Evolutionary conservation across 352 stramenopile genomes (phyloP), one percentile per base, ranked within the genome.

Genomic region (Globisporangium spinosum): DNA sequence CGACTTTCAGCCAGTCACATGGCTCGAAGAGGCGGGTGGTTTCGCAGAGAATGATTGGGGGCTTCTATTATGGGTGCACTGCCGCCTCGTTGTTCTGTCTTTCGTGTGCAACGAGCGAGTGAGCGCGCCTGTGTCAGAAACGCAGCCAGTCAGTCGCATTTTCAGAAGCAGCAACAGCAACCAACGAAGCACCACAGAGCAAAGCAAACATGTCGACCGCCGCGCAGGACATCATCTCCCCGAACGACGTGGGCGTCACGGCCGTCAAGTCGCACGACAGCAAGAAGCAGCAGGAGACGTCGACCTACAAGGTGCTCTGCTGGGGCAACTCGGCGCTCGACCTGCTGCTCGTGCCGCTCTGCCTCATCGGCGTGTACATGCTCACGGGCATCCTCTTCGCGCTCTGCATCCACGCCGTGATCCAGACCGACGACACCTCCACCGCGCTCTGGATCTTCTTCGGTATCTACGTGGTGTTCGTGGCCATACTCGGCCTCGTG

Each of bases 361-460:
- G 71, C 68, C 74, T 92, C 20, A 53, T 88, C 13, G 64, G 75
- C 32, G 76, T 91, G 27, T 94, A 92, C 69, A 61, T 67, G 56
- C 73, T 94, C 54, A 87, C 87, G 35, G 81, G 72, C 58, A 77
- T 80, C 22, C 77, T 92, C 62, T 94, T 92, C 55, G 85, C 78
- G 59, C 81, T 91, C 22, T 91, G 82, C 75, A 86, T 77, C 49
- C 80, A 79, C 62, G 78, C 83, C 12, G 82, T 92, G 61, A 70
- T 92, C n/a, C 82, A 91, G 70, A 92, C 83, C 54, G 80, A 91
- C 56, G 80, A 94, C 69, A 89, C 83, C 38, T 78, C 80, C 59
- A 86, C 85, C n/a, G 80, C 83, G 67, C 76, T 93, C n/a, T 93
- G 85, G 85, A 76, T 79, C 53, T 91, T 93, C 74, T 93, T 92